A percentile compares a stretch with the other conserved stretches of the same genome.
Evolutionary conservation across 345 rosid genomes (phyloP).

Genomic region (Ailanthus altissimus): DNA sequence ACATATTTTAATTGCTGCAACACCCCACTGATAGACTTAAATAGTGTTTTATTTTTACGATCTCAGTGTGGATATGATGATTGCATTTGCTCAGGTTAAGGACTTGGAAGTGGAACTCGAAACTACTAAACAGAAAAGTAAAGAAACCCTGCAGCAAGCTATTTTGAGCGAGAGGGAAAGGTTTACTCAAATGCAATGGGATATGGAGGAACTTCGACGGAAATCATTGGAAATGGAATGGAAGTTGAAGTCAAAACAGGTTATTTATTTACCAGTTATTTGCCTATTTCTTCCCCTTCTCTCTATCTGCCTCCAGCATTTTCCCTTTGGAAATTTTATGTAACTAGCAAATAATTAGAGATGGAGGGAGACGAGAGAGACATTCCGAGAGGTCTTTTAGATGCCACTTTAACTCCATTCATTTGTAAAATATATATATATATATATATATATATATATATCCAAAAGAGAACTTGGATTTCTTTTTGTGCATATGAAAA

Average conservation of each 20-base stretch:
- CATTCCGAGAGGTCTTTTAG: background rate
- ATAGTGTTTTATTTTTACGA: background rate
- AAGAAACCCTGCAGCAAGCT: conserved; percentile 91
- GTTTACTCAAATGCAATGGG: conserved; percentile 95
- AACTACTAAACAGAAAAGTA: conserved; percentile 78
- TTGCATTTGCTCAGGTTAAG: conserved; percentile 60
- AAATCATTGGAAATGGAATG: conserved; percentile 89
- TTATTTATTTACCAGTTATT: conserved; percentile 29
- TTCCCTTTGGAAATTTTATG: background rate
- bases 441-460: no score
- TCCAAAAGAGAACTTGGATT: background rate
- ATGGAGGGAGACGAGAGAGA: background rate
- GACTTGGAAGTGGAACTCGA: conserved; percentile 96
- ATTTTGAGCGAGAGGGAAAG: conserved; percentile 86
- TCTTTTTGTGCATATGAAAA: background rate
- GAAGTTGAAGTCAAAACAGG: conserved; percentile 78
- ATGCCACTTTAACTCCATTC: background rate
- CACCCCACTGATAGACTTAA: background rate
- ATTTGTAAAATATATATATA: background rate
- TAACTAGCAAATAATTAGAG: background rate
- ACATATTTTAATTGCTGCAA: background rate
- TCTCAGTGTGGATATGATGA: conserved; percentile 9
- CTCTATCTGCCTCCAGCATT: background rate
- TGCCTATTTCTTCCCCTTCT: background rate
- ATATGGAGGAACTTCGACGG: conserved; percentile 91